Evolutionary conservation across 163 green algal species (phyloP).

Genomic region (Scenedesmus sp.): DNA sequence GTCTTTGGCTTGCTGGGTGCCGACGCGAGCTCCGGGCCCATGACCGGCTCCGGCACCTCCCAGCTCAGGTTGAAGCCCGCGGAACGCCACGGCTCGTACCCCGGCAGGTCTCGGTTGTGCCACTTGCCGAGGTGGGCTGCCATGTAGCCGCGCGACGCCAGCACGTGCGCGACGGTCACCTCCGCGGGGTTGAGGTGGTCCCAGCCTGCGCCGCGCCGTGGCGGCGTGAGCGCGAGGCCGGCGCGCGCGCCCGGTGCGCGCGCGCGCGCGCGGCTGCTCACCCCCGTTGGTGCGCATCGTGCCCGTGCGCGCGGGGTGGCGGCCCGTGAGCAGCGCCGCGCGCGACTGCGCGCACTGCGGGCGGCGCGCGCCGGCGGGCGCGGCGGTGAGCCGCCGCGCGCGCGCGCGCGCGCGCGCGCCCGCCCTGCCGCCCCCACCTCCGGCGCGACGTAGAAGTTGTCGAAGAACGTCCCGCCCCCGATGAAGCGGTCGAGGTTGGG

Average conservation of each 20-base stretch:
- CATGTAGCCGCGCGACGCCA: conserved; percentile 24
- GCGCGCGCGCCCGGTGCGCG: neutral
- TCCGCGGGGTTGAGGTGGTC: conserved; percentile 37
- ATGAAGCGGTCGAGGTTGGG: conserved; percentile 40
- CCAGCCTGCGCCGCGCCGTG: neutral
- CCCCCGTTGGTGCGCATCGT: conserved; percentile 21
- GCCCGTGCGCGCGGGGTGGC: conserved; percentile 10
- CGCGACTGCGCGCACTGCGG: conserved; percentile 38
- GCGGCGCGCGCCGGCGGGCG: too few relatives aligned
- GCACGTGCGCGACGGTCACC: neutral
- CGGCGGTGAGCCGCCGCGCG: too few relatives aligned
- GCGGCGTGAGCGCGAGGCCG: neutral
- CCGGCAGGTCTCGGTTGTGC: too few relatives aligned
- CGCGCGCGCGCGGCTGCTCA: neutral
- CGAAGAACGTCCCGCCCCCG: neutral
- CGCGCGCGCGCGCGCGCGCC: too few relatives aligned
- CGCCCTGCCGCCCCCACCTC: too few relatives aligned
- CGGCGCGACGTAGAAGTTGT: conserved; percentile 41
- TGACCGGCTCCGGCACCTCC: too few relatives aligned
- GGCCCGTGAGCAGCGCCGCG: conserved; percentile 34
- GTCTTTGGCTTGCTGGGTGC: too few relatives aligned
- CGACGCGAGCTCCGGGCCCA: too few relatives aligned
- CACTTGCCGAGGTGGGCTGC: conserved; percentile 41
- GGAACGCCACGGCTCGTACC: too few relatives aligned
- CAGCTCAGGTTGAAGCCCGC: too few relatives aligned